A percentile compares a stretch with the other conserved stretches of the same genome.
Evolutionary conservation across 495 filamentous ascomycete species (phyloP).

Genomic region (Saxophila tyrrhenica): DNA sequence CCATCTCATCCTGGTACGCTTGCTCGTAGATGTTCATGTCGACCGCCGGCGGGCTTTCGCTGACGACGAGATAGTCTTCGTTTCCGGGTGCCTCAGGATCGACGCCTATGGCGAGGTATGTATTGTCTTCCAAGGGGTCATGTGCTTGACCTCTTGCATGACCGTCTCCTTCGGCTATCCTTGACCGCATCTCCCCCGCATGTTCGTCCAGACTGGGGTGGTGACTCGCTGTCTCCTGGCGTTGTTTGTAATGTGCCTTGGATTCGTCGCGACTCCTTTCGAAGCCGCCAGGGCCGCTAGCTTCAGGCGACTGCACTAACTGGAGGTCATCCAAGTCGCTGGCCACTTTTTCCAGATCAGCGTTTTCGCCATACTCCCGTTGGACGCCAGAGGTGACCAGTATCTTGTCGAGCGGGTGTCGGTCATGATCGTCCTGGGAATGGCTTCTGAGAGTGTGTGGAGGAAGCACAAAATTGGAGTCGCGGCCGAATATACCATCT

Average conservation of each 20-base stretch:
- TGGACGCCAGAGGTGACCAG: constrained; percentile 43
- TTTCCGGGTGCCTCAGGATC: constrained; percentile 30
- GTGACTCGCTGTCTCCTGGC: not conserved
- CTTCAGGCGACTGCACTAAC: not conserved
- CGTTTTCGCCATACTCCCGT: constrained; percentile 23
- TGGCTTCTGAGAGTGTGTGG: constrained; percentile 41
- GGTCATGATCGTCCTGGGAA: constrained; percentile 40
- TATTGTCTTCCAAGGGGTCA: constrained; percentile 49
- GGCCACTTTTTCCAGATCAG: constrained; percentile 21
- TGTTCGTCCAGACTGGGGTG: not conserved
- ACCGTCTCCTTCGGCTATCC: constrained; percentile 9
- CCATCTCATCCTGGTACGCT: constrained; percentile 72
- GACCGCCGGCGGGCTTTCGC: constrained; percentile 68
- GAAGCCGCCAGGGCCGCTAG: not conserved
- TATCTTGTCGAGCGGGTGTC: constrained; percentile 36
- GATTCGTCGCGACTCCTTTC: constrained; percentile 7
- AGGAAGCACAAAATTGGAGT: constrained; percentile 46
- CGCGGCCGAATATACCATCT: constrained; percentile 46
- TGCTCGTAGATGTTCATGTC: constrained; percentile 80
- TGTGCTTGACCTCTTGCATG: constrained; percentile 52
- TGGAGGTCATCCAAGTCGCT: constrained; percentile 18
- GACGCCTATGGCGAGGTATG: constrained; percentile 65
- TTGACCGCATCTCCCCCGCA: not conserved
- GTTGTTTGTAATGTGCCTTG: constrained; percentile 6
- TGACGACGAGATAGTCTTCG: constrained; percentile 38